Evolutionary conservation across 1,284 basidiomycete species (phyloP).

Genomic region (Exobasidium cylindrosporum): DNA sequence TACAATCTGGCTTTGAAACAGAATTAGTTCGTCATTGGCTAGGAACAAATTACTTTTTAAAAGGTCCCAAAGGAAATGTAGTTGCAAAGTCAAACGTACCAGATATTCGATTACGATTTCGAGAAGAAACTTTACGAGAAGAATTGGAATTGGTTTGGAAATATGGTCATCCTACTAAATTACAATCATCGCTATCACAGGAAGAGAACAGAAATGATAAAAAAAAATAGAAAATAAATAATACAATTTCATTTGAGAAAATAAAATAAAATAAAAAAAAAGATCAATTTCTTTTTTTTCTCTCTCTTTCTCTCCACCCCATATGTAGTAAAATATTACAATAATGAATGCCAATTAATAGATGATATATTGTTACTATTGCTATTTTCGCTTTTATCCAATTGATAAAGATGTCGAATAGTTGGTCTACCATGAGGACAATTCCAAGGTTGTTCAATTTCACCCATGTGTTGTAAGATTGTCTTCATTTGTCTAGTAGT

Average conservation of each 20-base stretch:
- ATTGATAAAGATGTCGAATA: conserved; percentile 64
- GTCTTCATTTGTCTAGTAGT: conserved; percentile 72
- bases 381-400: too few relatives aligned
- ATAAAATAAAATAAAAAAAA: too few relatives aligned
- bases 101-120: conserved; percentile 78
- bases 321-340: conserved; percentile 3
- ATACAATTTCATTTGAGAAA: background rate
- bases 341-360: too few relatives aligned
- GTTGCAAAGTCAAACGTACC: conserved; percentile 78
- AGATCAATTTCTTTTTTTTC: too few relatives aligned
- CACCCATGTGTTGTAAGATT: conserved; percentile 86
- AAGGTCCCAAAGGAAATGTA: conserved; percentile 50
- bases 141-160: conserved; percentile 60
- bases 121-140: conserved; percentile 82
- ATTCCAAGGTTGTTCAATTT: conserved; percentile 94
- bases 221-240: background rate
- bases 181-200: background rate
- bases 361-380: too few relatives aligned
- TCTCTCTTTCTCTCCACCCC: too few relatives aligned
- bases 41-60: conserved; percentile 73
- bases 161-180: conserved; percentile 1
- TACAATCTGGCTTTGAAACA: conserved; percentile 98
- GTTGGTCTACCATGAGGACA: conserved; percentile 95
- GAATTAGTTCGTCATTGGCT: conserved; percentile 90
- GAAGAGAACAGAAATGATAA: background rate